Percentiles rank a stretch among this genome's conserved stretches.
These are phyloP conservation scores for Aphanomyces stellatus DNA, from an alignment of 352 stramenopile species.

Conservation along the genomic window DNA sequence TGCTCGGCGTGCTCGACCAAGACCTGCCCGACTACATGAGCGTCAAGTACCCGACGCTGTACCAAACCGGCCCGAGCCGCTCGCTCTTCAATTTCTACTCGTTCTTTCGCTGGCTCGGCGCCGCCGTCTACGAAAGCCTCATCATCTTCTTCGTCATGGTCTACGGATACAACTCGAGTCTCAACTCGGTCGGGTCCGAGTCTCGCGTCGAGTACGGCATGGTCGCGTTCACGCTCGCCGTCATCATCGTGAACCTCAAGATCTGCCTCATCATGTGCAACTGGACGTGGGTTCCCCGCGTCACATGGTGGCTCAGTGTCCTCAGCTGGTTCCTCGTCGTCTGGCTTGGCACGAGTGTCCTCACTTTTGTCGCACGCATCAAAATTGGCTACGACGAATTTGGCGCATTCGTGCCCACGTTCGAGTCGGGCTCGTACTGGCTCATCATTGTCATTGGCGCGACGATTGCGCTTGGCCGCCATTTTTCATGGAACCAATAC, in stretches of 20 bases:
- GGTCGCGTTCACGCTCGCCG: conserved; percentile 85
- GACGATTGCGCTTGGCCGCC: conserved; percentile 51
- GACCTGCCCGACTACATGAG: conserved; percentile 69
- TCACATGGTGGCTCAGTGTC: conserved; percentile 53
- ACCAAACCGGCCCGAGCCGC: conserved; percentile 52
- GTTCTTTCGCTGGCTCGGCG: conserved; percentile 68
- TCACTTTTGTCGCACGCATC: conserved; percentile 44
- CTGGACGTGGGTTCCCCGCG: conserved; percentile 55
- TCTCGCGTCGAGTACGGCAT: conserved; percentile 78
- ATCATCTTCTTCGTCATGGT: conserved; percentile 77
- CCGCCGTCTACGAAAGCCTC: conserved; percentile 65
- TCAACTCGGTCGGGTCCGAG: conserved; percentile 45
- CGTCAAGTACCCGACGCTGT: conserved; percentile 68
- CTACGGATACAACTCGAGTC: conserved; percentile 63
- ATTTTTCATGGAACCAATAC: conserved; percentile 74
- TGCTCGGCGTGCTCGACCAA: conserved; percentile 76
- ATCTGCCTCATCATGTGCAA: conserved; percentile 75
- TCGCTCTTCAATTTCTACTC: conserved; percentile 74
- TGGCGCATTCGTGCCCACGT: conserved; percentile 52
- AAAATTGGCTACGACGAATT: conserved; percentile 80
- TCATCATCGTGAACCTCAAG: conserved; percentile 94
- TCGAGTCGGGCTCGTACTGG: conserved; percentile 43
- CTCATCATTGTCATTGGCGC: conserved; percentile 63
- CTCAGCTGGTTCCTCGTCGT: conserved; percentile 64
- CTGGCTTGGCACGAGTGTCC: conserved; percentile 36